Base-by-base conservation (phyloP, 1,284 basidiomycete species). In the Ceratorhiza oryzae-sativae region DNA sequence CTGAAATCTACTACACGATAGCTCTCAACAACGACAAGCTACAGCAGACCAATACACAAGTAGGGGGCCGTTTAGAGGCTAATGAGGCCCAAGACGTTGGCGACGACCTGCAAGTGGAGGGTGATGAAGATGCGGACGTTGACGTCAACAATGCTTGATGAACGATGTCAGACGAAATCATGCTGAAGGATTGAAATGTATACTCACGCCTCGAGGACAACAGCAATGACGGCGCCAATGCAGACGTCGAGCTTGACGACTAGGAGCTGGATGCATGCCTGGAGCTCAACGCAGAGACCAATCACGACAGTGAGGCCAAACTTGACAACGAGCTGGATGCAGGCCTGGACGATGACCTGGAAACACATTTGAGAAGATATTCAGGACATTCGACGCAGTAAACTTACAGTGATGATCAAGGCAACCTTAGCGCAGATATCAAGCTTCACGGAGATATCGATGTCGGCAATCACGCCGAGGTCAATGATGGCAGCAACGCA, bases 271-370 rank as follows among this genome's bases (percentile, higher is more conserved):
- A 65, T 30, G 62, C 62, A 65, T 13, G 34, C 20, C 23, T 65
- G 39, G 6, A 65, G 32, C 48, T 51, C 6, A 23, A 34, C 46
- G 6, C 32, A 46, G 32, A 65, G 2, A 30, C 13, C 20, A 2
- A 65, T 8, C 13, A 49, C 9, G n/a, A 65, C 46, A 6, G 20
- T 1, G n/a, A 49, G 12, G 10, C 62, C 62, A 20, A 65, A 51
- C 62, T 51, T 65, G 62, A 46, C 46, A 34, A 36, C 12, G n/a
- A 65, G 12, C 2, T 3, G 1, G 13, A 65, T 5, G 32, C 62
- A 65, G 15, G 48, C 46, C 30, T 65, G 3, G 27, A 65, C 48
- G 32, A 65, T 65, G 20, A 65, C 30, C 60, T 62, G 13, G 8
- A 61, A 20, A 46, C 3, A 42, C 2, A 27, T 30, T 18, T 6